Conservation (phyloP, 176 grass and related monocot genomes). For the bread wheat (Triticum aestivum) region DNA sequence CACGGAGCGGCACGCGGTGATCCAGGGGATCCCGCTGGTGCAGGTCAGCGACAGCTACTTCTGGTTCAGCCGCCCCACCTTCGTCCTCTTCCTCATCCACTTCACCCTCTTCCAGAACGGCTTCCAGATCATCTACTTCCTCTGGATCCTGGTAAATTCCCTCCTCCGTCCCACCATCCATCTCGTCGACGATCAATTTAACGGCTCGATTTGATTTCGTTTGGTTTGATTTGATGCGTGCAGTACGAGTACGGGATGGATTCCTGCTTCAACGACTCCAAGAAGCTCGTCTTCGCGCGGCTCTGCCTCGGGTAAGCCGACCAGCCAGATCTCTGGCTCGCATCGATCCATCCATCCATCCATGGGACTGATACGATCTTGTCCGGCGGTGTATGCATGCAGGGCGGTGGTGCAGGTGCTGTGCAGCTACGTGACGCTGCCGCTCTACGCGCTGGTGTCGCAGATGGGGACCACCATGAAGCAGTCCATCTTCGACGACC, state of each 20-base stretch:
- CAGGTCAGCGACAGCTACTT: constrained; percentile 94
- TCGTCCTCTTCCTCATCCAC: constrained; percentile 90
- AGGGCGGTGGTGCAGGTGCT: constrained; percentile 73
- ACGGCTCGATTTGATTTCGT: not conserved
- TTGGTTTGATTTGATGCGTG: not conserved
- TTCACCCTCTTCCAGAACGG: constrained; percentile 96
- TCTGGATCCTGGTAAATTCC: constrained; percentile 86
- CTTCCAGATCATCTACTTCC: constrained; percentile 89
- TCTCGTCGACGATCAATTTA: not conserved
- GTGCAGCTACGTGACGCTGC: constrained; percentile 82
- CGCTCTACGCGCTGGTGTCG: constrained; percentile 73
- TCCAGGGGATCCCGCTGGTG: constrained; percentile 96
- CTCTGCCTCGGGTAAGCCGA: constrained; percentile 68
- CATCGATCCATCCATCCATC: not conserved
- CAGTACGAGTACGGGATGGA: constrained; percentile 93
- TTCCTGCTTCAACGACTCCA: constrained; percentile 88
- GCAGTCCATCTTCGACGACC: constrained; percentile 93
- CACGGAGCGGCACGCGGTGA: constrained; percentile 87
- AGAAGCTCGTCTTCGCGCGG: constrained; percentile 46
- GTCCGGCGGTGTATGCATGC: not conserved
- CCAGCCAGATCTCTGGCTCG: not conserved
- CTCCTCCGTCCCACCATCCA: no score
- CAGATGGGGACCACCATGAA: constrained; percentile 98
- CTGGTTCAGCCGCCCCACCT: constrained; percentile 69
- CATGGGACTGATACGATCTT: not conserved